Evolutionary conservation across 179 eudicot species (phyloP), one percentile per base, ranked within the genome.

Genomic region (Camellia oleifera): DNA sequence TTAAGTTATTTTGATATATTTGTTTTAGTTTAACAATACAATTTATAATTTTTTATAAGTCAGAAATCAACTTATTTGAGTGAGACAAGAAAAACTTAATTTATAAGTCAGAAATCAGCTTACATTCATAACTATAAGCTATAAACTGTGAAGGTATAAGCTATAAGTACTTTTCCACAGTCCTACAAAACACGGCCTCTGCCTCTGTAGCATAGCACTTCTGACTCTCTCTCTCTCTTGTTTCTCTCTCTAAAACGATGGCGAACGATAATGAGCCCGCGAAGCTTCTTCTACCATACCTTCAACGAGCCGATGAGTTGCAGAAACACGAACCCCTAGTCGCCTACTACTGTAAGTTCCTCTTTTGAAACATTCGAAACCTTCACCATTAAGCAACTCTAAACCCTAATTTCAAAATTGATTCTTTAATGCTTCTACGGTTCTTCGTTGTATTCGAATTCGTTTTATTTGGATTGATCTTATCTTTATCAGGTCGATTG

Each of bases 251-350:
- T 14, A 0, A 11, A 7, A 81, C 72, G 44, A 94, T 91, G 97
- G 89, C 93, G 85, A 80, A 48, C 84, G 97, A 91, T 0, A 91
- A 81, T 86, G 99, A 95, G 79, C 99, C 99, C 18, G 99, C 96
- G 68, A 95, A 95, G 91, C 91, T 90, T 7, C 86, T 95, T 65
- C 87, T 95, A 4, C 99, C 99, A 0, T 95, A 94, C 85, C 97
- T 95, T 10, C 99, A 95, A 85, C 93, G 99, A 78, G 99, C 99
- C 81, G 99, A 95, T 88, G 99, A 95, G 78, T 90, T 95, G 79
- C 98, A 90, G 79, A 91, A 90, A 71, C 98, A 95, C 88, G 99
- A 95, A 44, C 98, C 99, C 57, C 98, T 95, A 77, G 97, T 95
- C 82, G 98, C 99, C 76, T 95, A 94, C 81, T 95, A 95, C 87